These are phyloP conservation scores for Penicillium coffeae DNA, from an alignment of 495 filamentous ascomycete species.

Conservation along the genomic window DNA sequence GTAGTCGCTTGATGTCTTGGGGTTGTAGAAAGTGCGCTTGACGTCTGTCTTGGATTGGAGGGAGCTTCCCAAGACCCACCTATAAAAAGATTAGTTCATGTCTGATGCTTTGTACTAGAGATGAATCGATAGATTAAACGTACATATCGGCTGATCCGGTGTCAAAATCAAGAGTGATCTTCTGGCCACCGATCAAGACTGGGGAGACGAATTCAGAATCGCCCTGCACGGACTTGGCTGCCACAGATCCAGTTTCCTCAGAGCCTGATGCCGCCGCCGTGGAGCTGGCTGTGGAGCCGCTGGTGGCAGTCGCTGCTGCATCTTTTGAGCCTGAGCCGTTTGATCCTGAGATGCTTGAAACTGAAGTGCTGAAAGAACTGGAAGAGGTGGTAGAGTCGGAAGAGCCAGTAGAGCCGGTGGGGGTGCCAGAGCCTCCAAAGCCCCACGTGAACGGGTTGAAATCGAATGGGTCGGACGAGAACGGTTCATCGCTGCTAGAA, in stretches of 20 bases:
- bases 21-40: constrained; percentile 61
- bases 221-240: constrained; percentile 55
- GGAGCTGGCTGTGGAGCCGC: constrained; percentile 5
- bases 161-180: constrained; percentile 73
- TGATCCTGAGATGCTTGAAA: no score
- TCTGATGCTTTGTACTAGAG: not conserved
- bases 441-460: constrained; percentile 27
- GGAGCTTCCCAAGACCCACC: constrained; percentile 74
- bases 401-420: not conserved
- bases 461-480: constrained; percentile 23
- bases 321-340: no score
- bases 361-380: no score
- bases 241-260: constrained; percentile 52
- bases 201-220: constrained; percentile 69
- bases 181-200: constrained; percentile 70
- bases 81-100: constrained; percentile 13
- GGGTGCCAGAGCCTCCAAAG: not conserved
- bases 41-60: constrained; percentile 41
- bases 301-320: not conserved
- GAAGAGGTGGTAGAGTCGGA: not conserved
- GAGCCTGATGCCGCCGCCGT: constrained; percentile 14
- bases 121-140: no score
- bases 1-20: constrained; percentile 55
- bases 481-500: constrained; percentile 16
- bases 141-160: constrained; percentile 80